A percentile compares a stretch with the other conserved stretches of the same genome.
Conservation (phyloP, 2,329 filamentous ascomycete species). For the Exophiala phaeomuriformis region DNA sequence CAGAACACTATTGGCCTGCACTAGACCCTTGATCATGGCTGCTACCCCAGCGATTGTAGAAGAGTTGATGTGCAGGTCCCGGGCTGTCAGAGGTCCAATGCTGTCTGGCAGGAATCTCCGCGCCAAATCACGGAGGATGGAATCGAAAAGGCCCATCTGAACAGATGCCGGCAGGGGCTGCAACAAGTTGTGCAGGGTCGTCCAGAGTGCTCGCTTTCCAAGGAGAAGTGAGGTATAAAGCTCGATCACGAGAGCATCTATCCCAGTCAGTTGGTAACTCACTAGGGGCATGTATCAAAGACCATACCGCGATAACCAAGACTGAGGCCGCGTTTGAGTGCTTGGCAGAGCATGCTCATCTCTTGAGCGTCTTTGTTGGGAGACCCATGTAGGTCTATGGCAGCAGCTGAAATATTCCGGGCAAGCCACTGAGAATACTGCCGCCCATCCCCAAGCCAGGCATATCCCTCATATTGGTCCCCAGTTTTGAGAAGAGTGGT, state of each 20-base stretch:
- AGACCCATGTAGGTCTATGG: slow-evolving; percentile 36
- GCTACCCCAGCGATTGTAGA: slow-evolving; percentile 51
- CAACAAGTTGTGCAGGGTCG: slow-evolving; percentile 36
- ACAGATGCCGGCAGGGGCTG: slow-evolving; percentile 42
- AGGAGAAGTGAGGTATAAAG: slow-evolving; percentile 37
- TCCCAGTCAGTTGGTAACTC: slow-evolving; percentile 13
- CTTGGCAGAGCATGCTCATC: slow-evolving; percentile 36
- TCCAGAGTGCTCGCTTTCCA: slow-evolving; percentile 27
- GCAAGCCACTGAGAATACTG: slow-evolving; percentile 67
- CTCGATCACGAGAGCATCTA: slow-evolving; percentile 37
- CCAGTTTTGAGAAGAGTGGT: slow-evolving; percentile 31
- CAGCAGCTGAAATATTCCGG: slow-evolving; percentile 48
- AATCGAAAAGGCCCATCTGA: slow-evolving; percentile 41
- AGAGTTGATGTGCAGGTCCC: slow-evolving; percentile 9
- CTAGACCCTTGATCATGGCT: slow-evolving; percentile 47
- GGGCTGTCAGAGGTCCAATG: slow-evolving; percentile 13
- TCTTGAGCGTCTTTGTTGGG: slow-evolving; percentile 25
- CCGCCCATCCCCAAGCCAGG: slow-evolving; percentile 60
- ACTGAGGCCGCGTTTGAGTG: slow-evolving; percentile 55
- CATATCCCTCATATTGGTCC: slow-evolving; percentile 24
- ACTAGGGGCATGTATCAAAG: not conserved
- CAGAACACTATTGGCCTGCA: slow-evolving; percentile 44
- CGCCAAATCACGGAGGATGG: slow-evolving; percentile 40
- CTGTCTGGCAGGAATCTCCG: slow-evolving; percentile 34
- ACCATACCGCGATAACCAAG: slow-evolving; percentile 63